These are phyloP conservation scores for Eutrema yunnanense DNA, from an alignment of 345 rosid species.

Conservation along the genomic window DNA sequence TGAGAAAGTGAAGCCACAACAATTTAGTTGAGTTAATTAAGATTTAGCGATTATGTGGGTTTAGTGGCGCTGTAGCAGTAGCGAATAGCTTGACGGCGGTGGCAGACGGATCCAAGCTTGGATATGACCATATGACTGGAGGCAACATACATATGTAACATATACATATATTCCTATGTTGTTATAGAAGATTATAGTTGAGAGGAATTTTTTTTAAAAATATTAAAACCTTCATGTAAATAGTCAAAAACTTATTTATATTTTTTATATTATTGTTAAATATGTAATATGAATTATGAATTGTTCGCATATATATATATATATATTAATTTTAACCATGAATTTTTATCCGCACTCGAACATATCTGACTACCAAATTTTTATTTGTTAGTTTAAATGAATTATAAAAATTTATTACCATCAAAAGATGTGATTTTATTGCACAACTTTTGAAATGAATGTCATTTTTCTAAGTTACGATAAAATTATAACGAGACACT, in stretches of 20 bases:
- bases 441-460: not conserved
- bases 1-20: no score
- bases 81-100: not conserved
- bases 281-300: not conserved
- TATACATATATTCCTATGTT: no score
- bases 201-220: no score
- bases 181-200: no score
- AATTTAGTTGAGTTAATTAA: no score
- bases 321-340: not conserved
- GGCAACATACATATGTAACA: not conserved
- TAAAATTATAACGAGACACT: not conserved
- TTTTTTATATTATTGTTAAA: not conserved
- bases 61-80: not conserved
- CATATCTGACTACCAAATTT: not conserved
- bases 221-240: no score
- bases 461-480: not conserved
- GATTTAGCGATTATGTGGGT: not conserved
- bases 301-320: not conserved
- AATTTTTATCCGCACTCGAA: not conserved
- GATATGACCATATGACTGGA: not conserved
- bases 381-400: not conserved
- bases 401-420: not conserved
- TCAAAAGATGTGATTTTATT: not conserved
- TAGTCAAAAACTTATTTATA: not conserved
- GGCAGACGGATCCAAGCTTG: constrained; percentile 4